Conservation (phyloP, 805 yeast species). For the Candida xiaguanensis region DNA sequence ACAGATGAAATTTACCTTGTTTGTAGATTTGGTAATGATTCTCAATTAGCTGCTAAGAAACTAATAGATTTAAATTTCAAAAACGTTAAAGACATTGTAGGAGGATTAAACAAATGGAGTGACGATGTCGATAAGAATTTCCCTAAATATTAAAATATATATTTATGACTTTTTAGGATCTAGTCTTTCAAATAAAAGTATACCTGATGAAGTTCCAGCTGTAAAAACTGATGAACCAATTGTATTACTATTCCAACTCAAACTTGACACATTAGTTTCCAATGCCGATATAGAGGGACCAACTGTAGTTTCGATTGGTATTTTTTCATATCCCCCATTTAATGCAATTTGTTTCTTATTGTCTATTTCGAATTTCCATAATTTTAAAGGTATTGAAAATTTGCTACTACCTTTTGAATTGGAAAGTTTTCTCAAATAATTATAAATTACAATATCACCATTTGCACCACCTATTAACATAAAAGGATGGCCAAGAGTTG, state of each 20-base stretch:
- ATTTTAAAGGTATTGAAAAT: conserved; percentile 38
- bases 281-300: conserved; percentile 42
- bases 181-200: conserved; percentile 43
- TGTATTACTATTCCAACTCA: conserved; percentile 57
- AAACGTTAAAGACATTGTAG: conserved; percentile 63
- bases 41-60: conserved; percentile 66
- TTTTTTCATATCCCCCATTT: conserved; percentile 25
- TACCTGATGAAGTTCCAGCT: conserved; percentile 49
- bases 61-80: conserved; percentile 49
- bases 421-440: conserved; percentile 35
- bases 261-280: conserved; percentile 44
- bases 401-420: conserved; percentile 31
- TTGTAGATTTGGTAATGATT: conserved; percentile 90
- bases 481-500: conserved; percentile 36
- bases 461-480: conserved; percentile 29
- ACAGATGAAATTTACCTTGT: conserved; percentile 49
- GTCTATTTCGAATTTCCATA: conserved; percentile 25
- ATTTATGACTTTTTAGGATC: conserved; percentile 17
- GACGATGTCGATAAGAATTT: conserved; percentile 52
- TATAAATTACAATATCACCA: conserved; percentile 35
- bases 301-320: conserved; percentile 27
- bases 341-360: conserved; percentile 5
- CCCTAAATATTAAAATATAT: conserved; percentile 52
- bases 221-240: conserved; percentile 46
- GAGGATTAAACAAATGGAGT: conserved; percentile 76